Conservation (phyloP, 129 eudicot species). For the Artemisia tridentata region DNA sequence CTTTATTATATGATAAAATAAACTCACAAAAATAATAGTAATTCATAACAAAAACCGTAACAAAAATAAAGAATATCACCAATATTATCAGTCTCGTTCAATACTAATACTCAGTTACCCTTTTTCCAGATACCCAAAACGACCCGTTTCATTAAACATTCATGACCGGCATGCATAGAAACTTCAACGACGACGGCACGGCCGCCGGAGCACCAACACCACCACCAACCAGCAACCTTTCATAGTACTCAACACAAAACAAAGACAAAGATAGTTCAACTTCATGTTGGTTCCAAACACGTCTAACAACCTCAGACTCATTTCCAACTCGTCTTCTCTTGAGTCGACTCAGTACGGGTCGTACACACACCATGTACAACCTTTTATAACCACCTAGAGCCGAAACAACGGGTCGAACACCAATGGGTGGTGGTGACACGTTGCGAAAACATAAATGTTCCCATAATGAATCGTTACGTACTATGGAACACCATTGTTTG, state of each 20-base stretch:
- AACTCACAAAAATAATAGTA: too few species aligned
- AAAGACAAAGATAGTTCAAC: constrained; percentile 76
- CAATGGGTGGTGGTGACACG: constrained; percentile 56
- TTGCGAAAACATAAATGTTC: constrained; percentile 87
- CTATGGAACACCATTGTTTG: constrained; percentile 61
- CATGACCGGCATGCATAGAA: background rate
- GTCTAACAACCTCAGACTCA: constrained; percentile 40
- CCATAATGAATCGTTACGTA: constrained; percentile 75
- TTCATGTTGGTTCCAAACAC: constrained; percentile 71
- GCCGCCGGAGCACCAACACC: background rate
- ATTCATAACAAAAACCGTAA: too few species aligned
- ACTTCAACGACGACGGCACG: background rate
- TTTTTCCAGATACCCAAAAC: too few species aligned
- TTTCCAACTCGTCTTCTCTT: constrained; percentile 32
- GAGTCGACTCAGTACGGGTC: constrained; percentile 70
- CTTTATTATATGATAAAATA: too few species aligned
- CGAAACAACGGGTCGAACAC: constrained; percentile 61
- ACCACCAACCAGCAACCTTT: constrained; percentile 31
- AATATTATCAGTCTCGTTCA: too few species aligned
- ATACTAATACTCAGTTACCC: too few species aligned
- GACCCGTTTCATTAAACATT: background rate
- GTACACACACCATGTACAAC: constrained; percentile 77
- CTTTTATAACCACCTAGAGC: constrained; percentile 83
- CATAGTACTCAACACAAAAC: constrained; percentile 89
- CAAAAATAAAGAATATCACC: too few species aligned